Conservation (phyloP, 768 basidiomycete genomes). For the Lyophyllum shimeji region DNA sequence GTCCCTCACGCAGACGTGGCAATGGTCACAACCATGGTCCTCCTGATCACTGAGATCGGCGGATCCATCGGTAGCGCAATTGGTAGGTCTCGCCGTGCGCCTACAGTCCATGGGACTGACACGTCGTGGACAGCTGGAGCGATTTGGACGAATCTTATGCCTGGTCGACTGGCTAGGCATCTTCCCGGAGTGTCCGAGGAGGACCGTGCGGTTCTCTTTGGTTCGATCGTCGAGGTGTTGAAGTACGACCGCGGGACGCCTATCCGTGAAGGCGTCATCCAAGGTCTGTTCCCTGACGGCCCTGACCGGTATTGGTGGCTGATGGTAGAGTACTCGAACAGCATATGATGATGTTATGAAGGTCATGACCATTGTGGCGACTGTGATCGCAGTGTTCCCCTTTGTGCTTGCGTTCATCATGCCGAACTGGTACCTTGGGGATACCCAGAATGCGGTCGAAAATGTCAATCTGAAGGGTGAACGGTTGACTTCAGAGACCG, state of each 20-base stretch:
- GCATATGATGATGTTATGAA: conserved; percentile 60
- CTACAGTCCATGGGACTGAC: too few relatives aligned
- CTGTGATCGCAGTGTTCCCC: conserved; percentile 55
- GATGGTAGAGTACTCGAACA: conserved; percentile 10
- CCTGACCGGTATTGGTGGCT: background rate
- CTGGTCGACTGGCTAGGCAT: conserved; percentile 51
- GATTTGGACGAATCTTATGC: conserved; percentile 70
- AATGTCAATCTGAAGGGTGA: conserved; percentile 30
- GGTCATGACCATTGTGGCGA: conserved; percentile 53
- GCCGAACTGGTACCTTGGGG: conserved; percentile 67
- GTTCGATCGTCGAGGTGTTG: conserved; percentile 53
- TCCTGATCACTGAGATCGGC: conserved; percentile 71
- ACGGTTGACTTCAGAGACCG: conserved; percentile 1
- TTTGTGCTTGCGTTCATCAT: conserved; percentile 58
- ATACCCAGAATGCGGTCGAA: conserved; percentile 74
- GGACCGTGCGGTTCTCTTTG: conserved; percentile 48
- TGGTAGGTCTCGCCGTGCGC: conserved; percentile 36
- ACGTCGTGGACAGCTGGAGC: conserved; percentile 44
- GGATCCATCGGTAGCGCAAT: conserved; percentile 65
- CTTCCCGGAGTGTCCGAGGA: conserved; percentile 48
- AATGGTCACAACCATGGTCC: conserved; percentile 62
- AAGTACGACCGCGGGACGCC: conserved; percentile 51
- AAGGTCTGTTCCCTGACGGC: conserved; percentile 32
- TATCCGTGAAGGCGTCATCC: conserved; percentile 63
- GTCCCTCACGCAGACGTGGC: conserved; percentile 68